A percentile compares a stretch with the other conserved stretches of the same genome.
Evolutionary conservation across 1,139 yeast species (phyloP).

Genomic region (Protomyces arabidopsidicola): DNA sequence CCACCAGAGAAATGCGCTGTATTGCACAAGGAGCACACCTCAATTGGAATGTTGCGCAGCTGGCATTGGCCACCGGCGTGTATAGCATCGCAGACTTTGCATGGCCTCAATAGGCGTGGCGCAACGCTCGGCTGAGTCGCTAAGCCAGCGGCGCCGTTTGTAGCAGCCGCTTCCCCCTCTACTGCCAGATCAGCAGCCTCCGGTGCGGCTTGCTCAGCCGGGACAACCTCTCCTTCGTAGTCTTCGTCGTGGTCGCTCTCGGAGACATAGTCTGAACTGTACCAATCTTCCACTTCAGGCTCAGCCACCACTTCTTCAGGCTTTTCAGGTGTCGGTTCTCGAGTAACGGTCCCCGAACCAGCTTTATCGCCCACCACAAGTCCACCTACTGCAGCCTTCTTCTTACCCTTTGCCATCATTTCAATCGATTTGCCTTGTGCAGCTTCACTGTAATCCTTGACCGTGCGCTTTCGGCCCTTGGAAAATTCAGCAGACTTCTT

Average conservation of each 20-base stretch:
- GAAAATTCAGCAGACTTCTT: constrained; percentile 25
- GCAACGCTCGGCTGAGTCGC: background rate
- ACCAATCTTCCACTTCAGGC: background rate
- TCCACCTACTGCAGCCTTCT: background rate
- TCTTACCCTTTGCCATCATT: background rate
- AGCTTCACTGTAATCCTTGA: constrained; percentile 26
- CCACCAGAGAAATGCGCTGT: constrained; percentile 17
- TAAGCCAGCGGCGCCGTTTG: background rate
- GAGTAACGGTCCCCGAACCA: background rate
- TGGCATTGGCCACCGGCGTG: constrained; percentile 24
- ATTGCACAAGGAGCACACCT: constrained; percentile 17
- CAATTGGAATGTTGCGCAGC: constrained; percentile 18
- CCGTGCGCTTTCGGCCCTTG: constrained; percentile 17
- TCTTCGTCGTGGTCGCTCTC: background rate
- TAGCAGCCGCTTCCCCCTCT: background rate
- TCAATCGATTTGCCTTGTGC: constrained; percentile 2
- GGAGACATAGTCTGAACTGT: background rate
- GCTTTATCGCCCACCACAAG: background rate
- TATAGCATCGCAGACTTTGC: constrained; percentile 5
- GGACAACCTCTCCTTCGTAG: background rate
- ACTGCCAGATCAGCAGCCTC: background rate
- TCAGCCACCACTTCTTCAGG: background rate
- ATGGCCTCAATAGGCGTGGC: background rate
- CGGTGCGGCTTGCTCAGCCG: background rate
- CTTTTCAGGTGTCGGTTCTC: background rate